Evolutionary conservation across 208 protist species (phyloP), one percentile per base, ranked within the genome.

Genomic region (Leptomonas seymouri): DNA sequence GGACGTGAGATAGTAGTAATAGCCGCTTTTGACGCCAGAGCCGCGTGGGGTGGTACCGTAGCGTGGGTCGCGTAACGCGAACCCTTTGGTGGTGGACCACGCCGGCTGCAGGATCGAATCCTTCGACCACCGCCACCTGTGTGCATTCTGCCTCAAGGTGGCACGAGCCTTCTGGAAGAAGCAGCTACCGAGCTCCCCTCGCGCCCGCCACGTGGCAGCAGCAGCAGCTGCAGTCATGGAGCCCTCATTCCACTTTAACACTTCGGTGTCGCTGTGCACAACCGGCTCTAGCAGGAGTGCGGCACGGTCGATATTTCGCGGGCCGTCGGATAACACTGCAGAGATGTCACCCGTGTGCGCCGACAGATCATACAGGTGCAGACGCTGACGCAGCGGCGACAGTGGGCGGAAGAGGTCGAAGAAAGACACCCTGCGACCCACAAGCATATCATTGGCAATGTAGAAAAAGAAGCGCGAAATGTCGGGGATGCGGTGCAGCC

Each of bases 381-480:
- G 28, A 15, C 45, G 36, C 28, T 59, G 21, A n/a, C 58, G 55
- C 0, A 31, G 41, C 5, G 72, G 77, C 6, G 78, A 82, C 36
- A 87, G 64, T 0, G 80, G 78, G 18, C 82, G 66, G 48, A 87
- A 82, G 18, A 82, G 65, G 56, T 87, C 82, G 28, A 87, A 82
- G 25, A 82, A 27, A 0, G 78, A 85, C 23, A 87, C 31, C 20
- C 31, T 64, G 0, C 75, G 74, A 25, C 78, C 76, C 2, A 84
- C 21, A 7, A 87, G 50, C 78, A 84, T 84, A 68, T 87, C 82
- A 28, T 87, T 87, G 56, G 77, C 76, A 31, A 82, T 67, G 75
- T 87, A 84, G 48, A 76, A 62, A 34, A 79, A 84, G 55, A 80
- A 87, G 30, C 78, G 82, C 7, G 78, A 80, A 27, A 84, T 48